Base-by-base conservation (phyloP, 768 basidiomycete genomes). In the Fomitopsis pulvina region DNA sequence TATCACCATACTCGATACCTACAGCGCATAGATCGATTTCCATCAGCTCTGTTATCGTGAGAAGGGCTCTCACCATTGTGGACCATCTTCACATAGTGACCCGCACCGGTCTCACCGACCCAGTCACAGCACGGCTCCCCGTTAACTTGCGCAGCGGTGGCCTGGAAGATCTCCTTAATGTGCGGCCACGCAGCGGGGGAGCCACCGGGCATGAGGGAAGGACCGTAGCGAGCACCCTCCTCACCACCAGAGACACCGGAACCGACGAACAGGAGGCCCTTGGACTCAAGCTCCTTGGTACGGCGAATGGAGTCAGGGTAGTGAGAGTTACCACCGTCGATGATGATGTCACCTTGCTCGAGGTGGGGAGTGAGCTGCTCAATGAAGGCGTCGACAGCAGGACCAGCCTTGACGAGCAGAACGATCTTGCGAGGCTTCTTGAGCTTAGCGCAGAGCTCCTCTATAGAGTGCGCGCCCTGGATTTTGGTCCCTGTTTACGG, bases 1-100 rank as follows among this genome's bases (percentile, higher is more conserved):
- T 99, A 73, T 99, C 96, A 61, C 91, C 94, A 66, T 97, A 97
- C 70, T 99, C 96, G 69, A 99, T 99, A 75, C 95, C 95, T 94
- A 57, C n/a, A n/a, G 14, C 30, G 30, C 30, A 37, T 18, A 28
- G 1, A 55, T 37, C 14, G n/a, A n/a, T 34, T 10, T 34, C 11
- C 18, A 9, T 42, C 41, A 42, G 41, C 41, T 22, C 3, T 24
- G 20, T 24, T 20, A 27, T 9, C 55, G 53, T 59, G 60, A 51
- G 52, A 47, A 57, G 42, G 52, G 45, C 48, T 66, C 65, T 62
- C 67, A 85, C 91, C 91, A 52, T 92, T 92, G 76, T 99, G 95
- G 54, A 99, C 95, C 95, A 99, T 98, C 78, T 99, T 99, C 71
- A 99, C 95, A 70, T 98, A 99, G 77, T 98, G 95, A 26, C 92